Evolutionary conservation across 371 early-diverging fungal species (phyloP).

Genomic region (Syncephalis plumigaleata): DNA sequence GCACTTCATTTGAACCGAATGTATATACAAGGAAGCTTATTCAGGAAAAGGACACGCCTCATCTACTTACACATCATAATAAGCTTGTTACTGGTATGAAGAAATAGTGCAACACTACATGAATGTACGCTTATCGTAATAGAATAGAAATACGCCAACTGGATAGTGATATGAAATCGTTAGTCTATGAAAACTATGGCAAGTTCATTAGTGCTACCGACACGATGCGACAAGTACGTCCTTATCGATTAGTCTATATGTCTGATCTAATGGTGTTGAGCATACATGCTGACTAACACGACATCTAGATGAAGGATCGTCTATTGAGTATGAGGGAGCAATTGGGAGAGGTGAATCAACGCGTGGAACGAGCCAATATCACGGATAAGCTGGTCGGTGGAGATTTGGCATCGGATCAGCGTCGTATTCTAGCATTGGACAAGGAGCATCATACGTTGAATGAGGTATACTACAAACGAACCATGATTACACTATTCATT

Average conservation of each 20-base stretch:
- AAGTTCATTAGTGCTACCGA: conserved; percentile 89
- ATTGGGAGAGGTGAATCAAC: too few relatives aligned
- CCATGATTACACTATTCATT: too few relatives aligned
- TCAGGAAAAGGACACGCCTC: conserved; percentile 39
- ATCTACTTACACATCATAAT: conserved; percentile 53
- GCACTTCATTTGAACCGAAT: conserved; percentile 46
- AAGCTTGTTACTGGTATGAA: conserved; percentile 41
- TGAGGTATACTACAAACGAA: too few relatives aligned
- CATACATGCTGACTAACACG: too few relatives aligned
- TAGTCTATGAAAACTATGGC: conserved; percentile 92
- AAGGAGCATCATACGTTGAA: too few relatives aligned
- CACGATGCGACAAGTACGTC: conserved; percentile 58
- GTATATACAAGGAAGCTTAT: conserved; percentile 51
- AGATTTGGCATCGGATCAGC: too few relatives aligned
- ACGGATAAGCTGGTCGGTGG: too few relatives aligned
- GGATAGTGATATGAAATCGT: conserved; percentile 90
- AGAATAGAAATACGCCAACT: conserved; percentile 56
- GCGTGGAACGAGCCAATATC: too few relatives aligned
- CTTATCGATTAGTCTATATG: too few relatives aligned
- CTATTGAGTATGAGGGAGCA: too few relatives aligned
- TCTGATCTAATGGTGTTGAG: not conserved
- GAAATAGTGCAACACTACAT: not conserved
- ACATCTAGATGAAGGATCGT: too few relatives aligned
- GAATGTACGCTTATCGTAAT: not conserved
- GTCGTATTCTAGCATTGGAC: too few relatives aligned